These are phyloP conservation scores for Fusarium napiforme DNA, from an alignment of 2,329 filamentous ascomycete species.

Conservation along the genomic window DNA sequence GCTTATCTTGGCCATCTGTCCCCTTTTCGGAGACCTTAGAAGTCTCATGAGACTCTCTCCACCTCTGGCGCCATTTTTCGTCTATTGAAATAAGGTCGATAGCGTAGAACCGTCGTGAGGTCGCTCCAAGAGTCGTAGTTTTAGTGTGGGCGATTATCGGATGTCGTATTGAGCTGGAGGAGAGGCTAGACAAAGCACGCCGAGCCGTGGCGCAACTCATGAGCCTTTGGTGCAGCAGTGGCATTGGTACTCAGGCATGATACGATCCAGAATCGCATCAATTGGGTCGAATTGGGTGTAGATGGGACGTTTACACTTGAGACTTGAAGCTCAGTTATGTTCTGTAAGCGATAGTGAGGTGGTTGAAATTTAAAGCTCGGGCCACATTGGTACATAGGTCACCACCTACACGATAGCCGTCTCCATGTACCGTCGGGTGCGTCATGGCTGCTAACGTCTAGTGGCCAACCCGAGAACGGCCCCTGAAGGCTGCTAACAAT, in stretches of 20 bases:
- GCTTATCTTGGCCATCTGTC: slow-evolving; percentile 48
- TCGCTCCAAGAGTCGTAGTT: neutral
- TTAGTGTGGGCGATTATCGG: slow-evolving; percentile 20
- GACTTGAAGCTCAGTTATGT: neutral
- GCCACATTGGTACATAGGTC: slow-evolving; percentile 38
- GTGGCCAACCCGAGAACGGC: slow-evolving; percentile 34
- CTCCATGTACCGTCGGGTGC: slow-evolving; percentile 33
- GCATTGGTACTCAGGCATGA: slow-evolving; percentile 46
- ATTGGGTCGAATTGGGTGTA: neutral
- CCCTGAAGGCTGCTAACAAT: slow-evolving; percentile 6
- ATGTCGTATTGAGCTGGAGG: slow-evolving; percentile 18
- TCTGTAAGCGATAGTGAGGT: neutral
- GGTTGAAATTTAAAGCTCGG: slow-evolving; percentile 36
- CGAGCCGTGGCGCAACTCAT: slow-evolving; percentile 40
- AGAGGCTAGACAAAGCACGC: slow-evolving; percentile 20
- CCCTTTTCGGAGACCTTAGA: slow-evolving; percentile 20
- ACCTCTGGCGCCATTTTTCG: slow-evolving; percentile 63
- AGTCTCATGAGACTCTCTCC: slow-evolving; percentile 46
- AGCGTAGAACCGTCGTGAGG: slow-evolving; percentile 51
- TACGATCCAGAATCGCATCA: slow-evolving; percentile 40
- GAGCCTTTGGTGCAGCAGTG: slow-evolving; percentile 45
- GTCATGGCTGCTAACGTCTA: slow-evolving; percentile 30
- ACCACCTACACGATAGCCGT: slow-evolving; percentile 32
- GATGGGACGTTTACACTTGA: neutral
- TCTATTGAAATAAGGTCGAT: slow-evolving; percentile 60